Evolutionary conservation across 441 rosid species (phyloP).

Genomic region (Mallotus japonicus): DNA sequence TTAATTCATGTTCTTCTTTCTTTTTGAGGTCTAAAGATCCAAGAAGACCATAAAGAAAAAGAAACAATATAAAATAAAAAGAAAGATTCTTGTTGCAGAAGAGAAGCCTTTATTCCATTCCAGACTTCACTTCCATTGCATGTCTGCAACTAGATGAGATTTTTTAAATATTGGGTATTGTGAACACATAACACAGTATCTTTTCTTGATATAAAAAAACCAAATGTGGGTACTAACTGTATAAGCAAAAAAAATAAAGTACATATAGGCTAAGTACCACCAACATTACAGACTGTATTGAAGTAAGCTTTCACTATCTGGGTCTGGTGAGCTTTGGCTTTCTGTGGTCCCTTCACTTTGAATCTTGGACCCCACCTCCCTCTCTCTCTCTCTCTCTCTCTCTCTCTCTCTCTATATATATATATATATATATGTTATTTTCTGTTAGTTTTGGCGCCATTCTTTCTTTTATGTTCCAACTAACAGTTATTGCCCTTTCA

Average conservation of each 20-base stretch:
- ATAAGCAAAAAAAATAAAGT: background rate
- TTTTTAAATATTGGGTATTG: background rate
- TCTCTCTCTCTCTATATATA: background rate
- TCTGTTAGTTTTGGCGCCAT: slow-evolving; percentile 34
- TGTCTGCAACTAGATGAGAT: background rate
- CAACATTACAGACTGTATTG: background rate
- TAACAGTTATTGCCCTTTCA: background rate
- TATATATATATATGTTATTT: background rate
- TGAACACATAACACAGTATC: no score
- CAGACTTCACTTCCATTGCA: background rate
- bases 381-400: no score
- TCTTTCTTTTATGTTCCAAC: slow-evolving; percentile 8
- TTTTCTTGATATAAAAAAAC: background rate
- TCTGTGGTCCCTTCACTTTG: slow-evolving; percentile 26
- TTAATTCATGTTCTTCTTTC: slow-evolving; percentile 12
- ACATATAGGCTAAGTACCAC: background rate
- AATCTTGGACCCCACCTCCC: slow-evolving; percentile 20
- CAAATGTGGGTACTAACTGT: background rate
- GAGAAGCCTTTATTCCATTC: slow-evolving; percentile 40
- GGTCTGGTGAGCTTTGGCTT: slow-evolving; percentile 40
- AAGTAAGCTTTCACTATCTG: slow-evolving; percentile 35
- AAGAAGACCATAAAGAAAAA: slow-evolving; percentile 11
- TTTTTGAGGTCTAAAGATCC: slow-evolving; percentile 24
- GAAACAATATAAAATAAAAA: slow-evolving; percentile 20
- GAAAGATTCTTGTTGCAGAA: slow-evolving; percentile 31